Evolutionary conservation across 805 yeast genomes (phyloP), one percentile per base, ranked within the genome.

Genomic region (Hanseniaspora pseudoguilliermondii): DNA sequence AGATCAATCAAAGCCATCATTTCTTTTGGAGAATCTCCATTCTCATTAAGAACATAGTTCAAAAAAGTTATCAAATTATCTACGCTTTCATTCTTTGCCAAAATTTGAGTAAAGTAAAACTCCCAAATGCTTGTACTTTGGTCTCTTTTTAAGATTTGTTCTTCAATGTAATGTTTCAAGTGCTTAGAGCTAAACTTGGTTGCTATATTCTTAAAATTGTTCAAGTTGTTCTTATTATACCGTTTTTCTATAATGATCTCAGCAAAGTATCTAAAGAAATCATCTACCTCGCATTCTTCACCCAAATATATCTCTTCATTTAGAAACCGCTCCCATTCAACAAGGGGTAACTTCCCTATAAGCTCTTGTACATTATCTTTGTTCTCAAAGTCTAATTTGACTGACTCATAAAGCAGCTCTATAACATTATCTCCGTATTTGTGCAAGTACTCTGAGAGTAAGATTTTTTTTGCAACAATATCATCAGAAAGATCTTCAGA

Each of bases 391-490:
- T 51, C 55, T 13, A 51, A 16, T 16, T 35, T 16, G n/a, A 46
- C 27, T 18, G 55, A 42, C 36, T 51, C 55, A 25, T 51, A 51
- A 13, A 51, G 29, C 25, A 51, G n/a, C 13, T 51, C 55, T 21
- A 51, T 20, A 18, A 51, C 32, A 18, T 51, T 13, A 11, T 34
- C 32, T 2, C 55, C 55, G 35, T 51, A 51, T 10, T 34, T 51
- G 32, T 21, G 11, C 11, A 51, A 16, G 23, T 27, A 36, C 4
- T 51, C 39, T 9, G 55, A 51, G 4, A 51, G 18, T 10, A n/a
- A 16, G 10, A 7, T 25, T 18, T 51, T 51, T 51, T 43, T 51
- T 7, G 35, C 39, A 15, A 51, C 25, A 6, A 18, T 35, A 41
- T 35, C 25, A 13, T 42, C 23, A 9, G 43, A 42, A 7, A 29